Percentiles rank a stretch among this genome's conserved stretches.
Conservation (phyloP, 139 green algal species). For the Coelastrella sp. region DNA sequence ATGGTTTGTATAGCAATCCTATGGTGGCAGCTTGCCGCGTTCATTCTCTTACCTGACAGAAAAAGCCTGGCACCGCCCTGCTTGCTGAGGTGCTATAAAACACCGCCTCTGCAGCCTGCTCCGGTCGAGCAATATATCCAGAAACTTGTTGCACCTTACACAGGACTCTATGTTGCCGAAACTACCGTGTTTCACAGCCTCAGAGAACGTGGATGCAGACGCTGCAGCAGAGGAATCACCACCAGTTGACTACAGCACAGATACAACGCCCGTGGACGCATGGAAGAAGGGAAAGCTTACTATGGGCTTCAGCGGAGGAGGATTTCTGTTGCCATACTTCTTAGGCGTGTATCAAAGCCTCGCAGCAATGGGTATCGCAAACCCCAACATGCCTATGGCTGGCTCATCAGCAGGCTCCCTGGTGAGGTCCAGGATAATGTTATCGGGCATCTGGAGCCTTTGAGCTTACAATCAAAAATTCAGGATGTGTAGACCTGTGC, state of each 20-base stretch:
- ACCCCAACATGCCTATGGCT: constrained; percentile 21
- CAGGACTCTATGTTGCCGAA: background rate
- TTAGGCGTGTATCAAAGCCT: constrained; percentile 28
- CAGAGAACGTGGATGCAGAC: background rate
- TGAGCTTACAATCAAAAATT: too few species aligned
- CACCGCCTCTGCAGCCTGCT: too few species aligned
- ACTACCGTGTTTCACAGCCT: constrained; percentile 6
- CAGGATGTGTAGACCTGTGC: too few species aligned
- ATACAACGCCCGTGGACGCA: background rate
- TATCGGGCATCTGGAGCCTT: too few species aligned
- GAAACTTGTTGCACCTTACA: too few species aligned
- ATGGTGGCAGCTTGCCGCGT: too few species aligned
- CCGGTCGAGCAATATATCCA: too few species aligned
- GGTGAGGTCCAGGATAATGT: background rate
- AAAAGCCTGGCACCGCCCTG: too few species aligned
- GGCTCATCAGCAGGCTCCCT: constrained; percentile 35
- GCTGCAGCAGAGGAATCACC: background rate
- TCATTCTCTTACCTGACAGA: too few species aligned
- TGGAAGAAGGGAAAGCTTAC: constrained; percentile 27
- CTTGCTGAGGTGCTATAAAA: too few species aligned
- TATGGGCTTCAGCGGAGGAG: constrained; percentile 30
- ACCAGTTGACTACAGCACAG: background rate
- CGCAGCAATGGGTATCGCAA: constrained; percentile 19
- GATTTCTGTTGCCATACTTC: constrained; percentile 40
- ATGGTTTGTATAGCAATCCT: too few species aligned